Base-by-base conservation (phyloP, 768 basidiomycete genomes). In the Russula virescens region DNA sequence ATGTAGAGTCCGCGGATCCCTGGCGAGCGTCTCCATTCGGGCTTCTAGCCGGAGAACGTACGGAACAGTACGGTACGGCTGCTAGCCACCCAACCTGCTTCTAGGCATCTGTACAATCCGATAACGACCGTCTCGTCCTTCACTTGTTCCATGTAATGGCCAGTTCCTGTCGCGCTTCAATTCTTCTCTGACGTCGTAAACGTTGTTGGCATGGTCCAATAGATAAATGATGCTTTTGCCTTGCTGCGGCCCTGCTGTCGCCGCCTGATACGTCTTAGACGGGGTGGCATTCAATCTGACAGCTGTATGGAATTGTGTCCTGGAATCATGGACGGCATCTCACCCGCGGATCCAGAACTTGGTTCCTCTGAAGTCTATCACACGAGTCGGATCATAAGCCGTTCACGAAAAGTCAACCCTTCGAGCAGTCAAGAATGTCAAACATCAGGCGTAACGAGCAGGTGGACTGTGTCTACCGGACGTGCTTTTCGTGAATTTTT, bases 1-100 rank as follows among this genome's bases (percentile, higher is more conserved):
- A 19, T 3, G 25, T 50, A 2, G n/a, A n/a, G 40, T 59, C 61
- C 61, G 60, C 60, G 60, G 60, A 61, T 61, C 60, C 34, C 52
- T 23, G 21, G 25, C 14, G n/a, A 47, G 47, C 52, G 52, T 60
- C 59, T n/a, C n/a, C n/a, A n/a, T n/a, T n/a, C n/a, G n/a, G n/a
- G n/a, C n/a, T 46, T 16, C 11, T 31, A 8, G 7, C 51, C 21
- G 21, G 26, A 25, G 23, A 26, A 34, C 28, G 43, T 35, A 53
- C 18, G 47, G 23, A 9, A 38, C 42, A 43, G 42, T 16, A 5
- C 42, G 18, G 42, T 19, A 38, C 38, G 13, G 38, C 40, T 25
- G 42, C 18, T n/a, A 45, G 28, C 34, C 16, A 14, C 21, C 9
- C 34, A 38, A 9, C 13, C 34, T 35, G 35, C 46, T n/a, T 28